Base-by-base conservation (phyloP, 1,139 yeast species). In the Taphrina populina region DNA sequence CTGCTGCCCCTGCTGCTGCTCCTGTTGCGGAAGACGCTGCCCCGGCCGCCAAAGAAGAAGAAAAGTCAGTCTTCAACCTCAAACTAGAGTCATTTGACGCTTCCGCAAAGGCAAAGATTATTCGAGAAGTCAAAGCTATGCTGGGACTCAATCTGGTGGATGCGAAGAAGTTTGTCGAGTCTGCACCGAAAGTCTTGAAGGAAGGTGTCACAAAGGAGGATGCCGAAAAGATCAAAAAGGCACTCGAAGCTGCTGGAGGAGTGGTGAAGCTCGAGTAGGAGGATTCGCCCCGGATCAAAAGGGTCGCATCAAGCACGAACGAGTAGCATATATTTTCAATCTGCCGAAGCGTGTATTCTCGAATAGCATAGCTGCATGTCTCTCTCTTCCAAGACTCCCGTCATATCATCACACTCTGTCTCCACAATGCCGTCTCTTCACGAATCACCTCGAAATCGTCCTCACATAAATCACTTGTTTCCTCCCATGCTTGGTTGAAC, bases 81-180 rank as follows among this genome's bases (percentile, higher is more conserved):
- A 94, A 90, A 74, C 81, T 92, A 66, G 97, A 92, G 71, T 80
- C 94, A 39, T 90, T 92, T 66, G 99, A 92, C 67, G 81, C 97
- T 61, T 88, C 90, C 75, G 75, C 95, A 59, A 92, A 92, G 78
- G 96, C 99, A 62, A 92, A 92, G 84, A 81, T 92, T 70, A 94
- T 92, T 71, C 92, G 92, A 77, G 98, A 92, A 75, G 95, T 92
- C 65, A 92, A 92, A 78, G 79, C 85, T 61, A 76, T 92, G 70
- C 78, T 92, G 67, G 96, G 96, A 7, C 78, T 92, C 68, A 88
- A 96, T 15, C 79, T 92, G 65, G 98, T 92, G 60, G 98, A 92
- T 70, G 87, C 96, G 61, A 94, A 92, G 82, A 92, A 92, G 76
- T 87, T 92, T 64, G 99, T 94, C 59, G 99, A 92, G 76, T 75